Base-by-base conservation (phyloP, 805 yeast genomes). In the Starmerella cellae region DNA sequence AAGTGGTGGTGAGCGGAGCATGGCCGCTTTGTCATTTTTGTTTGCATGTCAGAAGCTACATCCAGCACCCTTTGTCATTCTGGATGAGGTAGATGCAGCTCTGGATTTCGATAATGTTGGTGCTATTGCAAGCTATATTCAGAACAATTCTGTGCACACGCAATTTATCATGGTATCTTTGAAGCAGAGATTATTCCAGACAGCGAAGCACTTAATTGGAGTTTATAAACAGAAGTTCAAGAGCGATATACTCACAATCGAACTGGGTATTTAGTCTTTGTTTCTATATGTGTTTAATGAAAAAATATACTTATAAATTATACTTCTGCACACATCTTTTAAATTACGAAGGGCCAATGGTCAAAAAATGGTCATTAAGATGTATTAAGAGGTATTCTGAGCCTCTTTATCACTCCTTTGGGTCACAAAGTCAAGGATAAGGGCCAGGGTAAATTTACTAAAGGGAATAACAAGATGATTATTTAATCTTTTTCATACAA, bases 11-110 rank as follows among this genome's bases (percentile, higher is more conserved):
- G 98, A 91, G 58, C 85, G 87, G 58, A 82, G 96, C 2, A 79
- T 91, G 59, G 98, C 98, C 2, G 98, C 98, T 0, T 64, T 91
- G 49, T 96, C 97, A 0, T 65, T 91, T 48, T 61, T 91, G 37
- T 91, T 91, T 64, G 87, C 97, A 0, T 75, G 87, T 33, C 96
- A 91, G 58, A 77, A 93, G 0, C 81, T 66, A 61, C 88, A 79
- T 39, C 96, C 96, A 2, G 79, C 95, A 1, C 98, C 98, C 26
- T 91, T 91, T 58, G 88, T 91, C 58, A 94, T 91, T 0, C 65
- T 91, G 34, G 98, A 91, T 60, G 98, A 91, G 62, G 85, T 91
- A n/a, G 98, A 91, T 63, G 97, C 98, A 0, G 97, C 97, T 0
- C 70, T 91, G 45, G 98, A 91, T 61, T 78, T 82, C 46, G 75